Conservation (phyloP, 306 rosid genomes). For the Citrullus mucosospermus region DNA sequence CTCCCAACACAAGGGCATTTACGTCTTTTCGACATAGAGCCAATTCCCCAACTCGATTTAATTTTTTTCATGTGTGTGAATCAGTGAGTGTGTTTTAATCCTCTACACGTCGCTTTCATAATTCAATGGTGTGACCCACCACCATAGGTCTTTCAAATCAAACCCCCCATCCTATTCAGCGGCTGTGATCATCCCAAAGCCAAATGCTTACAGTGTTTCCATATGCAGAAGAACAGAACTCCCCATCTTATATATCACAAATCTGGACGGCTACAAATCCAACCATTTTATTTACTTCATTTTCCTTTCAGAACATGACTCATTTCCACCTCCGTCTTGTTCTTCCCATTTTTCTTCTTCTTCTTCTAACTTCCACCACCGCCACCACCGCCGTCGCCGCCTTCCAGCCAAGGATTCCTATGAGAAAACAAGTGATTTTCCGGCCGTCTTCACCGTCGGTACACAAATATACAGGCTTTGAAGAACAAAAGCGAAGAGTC, state of each 20-base stretch:
- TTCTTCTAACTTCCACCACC: slow-evolving; percentile 30
- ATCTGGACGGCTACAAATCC: slow-evolving; percentile 6
- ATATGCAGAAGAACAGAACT: background rate
- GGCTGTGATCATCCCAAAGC: background rate
- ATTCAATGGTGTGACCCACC: slow-evolving; percentile 25
- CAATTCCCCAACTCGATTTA: background rate
- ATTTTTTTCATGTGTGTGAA: slow-evolving; percentile 14
- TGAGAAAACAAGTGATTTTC: slow-evolving; percentile 25
- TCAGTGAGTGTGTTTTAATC: slow-evolving; percentile 8
- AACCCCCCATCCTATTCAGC: background rate
- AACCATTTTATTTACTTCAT: background rate
- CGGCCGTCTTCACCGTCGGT: slow-evolving; percentile 14
- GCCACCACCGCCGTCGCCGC: slow-evolving; percentile 12
- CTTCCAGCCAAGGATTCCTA: slow-evolving; percentile 14
- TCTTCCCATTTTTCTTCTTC: slow-evolving; percentile 21
- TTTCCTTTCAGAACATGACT: slow-evolving; percentile 22
- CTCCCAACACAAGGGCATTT: background rate
- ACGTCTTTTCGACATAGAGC: background rate
- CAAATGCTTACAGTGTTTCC: background rate
- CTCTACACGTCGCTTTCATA: slow-evolving; percentile 16
- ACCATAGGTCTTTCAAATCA: slow-evolving; percentile 16
- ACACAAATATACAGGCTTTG: slow-evolving; percentile 20
- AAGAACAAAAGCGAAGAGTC: slow-evolving; percentile 54
- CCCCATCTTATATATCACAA: background rate
- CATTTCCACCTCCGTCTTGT: slow-evolving; percentile 25